These are phyloP conservation scores for Ascochyta fabae DNA, from an alignment of 2,329 filamentous ascomycete genomes.

Conservation along the genomic window DNA sequence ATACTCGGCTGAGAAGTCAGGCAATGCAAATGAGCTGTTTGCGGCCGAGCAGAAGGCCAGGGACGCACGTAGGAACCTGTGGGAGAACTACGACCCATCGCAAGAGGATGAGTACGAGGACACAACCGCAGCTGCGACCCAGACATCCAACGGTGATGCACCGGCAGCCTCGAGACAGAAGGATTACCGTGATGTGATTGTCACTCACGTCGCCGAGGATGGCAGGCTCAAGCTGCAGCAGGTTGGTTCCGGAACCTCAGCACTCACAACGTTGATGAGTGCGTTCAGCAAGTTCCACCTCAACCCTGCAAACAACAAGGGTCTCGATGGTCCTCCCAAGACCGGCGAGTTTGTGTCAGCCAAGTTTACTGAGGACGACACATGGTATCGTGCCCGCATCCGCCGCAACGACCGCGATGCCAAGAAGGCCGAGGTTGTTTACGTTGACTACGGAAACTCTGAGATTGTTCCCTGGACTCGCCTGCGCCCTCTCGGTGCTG, in stretches of 20 bases:
- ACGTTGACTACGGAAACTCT: constrained; percentile 95
- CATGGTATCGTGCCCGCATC: constrained; percentile 94
- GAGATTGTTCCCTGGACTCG: constrained; percentile 86
- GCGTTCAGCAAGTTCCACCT: constrained; percentile 91
- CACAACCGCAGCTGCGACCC: constrained; percentile 54
- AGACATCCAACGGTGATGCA: constrained; percentile 59
- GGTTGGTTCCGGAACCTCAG: constrained; percentile 82
- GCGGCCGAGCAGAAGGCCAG: constrained; percentile 89
- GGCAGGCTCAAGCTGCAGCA: constrained; percentile 90
- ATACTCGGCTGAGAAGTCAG: constrained; percentile 95
- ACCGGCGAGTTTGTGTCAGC: constrained; percentile 90
- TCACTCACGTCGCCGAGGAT: constrained; percentile 86
- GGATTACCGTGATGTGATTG: constrained; percentile 92
- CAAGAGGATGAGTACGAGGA: constrained; percentile 76
- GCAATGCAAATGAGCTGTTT: constrained; percentile 85
- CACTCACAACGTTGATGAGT: constrained; percentile 85
- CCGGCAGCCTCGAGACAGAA: constrained; percentile 69
- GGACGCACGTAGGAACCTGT: constrained; percentile 83
- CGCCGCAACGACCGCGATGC: constrained; percentile 90
- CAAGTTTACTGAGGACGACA: constrained; percentile 84
- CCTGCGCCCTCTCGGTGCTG: constrained; percentile 80
- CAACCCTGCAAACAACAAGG: constrained; percentile 77
- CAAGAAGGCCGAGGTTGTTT: constrained; percentile 86
- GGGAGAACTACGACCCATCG: constrained; percentile 93
- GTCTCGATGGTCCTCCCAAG: constrained; percentile 80